phyloP scores from a whole-genome alignment of 345 rosid genomes.

The Pelargonium nanum region DNA sequence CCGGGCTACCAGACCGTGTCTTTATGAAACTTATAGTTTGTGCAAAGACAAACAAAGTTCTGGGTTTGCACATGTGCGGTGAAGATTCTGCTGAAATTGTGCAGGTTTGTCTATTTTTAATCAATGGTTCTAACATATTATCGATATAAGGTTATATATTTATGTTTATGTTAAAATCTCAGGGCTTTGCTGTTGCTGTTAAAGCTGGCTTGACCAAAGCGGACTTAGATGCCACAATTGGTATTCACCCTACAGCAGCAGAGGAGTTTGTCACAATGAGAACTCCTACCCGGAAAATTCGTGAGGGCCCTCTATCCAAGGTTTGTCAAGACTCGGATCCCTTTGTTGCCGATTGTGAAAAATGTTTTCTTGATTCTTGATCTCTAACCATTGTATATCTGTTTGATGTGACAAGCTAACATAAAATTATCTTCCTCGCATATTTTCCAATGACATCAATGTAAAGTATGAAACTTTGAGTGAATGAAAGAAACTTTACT shows the following conservation, averaged over 20 bases:
- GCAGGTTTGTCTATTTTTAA: constrained; percentile 34
- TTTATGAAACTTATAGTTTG: constrained; percentile 86
- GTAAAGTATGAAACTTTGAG: neutral
- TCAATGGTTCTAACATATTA: constrained; percentile 2
- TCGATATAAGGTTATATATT: neutral
- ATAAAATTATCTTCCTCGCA: neutral
- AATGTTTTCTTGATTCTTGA: neutral
- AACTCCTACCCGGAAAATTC: constrained; percentile 63
- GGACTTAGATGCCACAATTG: constrained; percentile 80
- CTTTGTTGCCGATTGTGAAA: neutral
- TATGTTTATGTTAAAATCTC: constrained; percentile 9
- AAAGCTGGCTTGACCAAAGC: constrained; percentile 89
- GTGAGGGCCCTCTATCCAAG: constrained; percentile 48
- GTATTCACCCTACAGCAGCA: constrained; percentile 86
- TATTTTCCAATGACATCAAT: neutral
- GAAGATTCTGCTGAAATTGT: constrained; percentile 83
- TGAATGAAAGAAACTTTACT: neutral
- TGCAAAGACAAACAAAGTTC: constrained; percentile 60
- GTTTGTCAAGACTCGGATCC: constrained; percentile 31
- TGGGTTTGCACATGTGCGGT: constrained; percentile 89
- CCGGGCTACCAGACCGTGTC: constrained; percentile 85
- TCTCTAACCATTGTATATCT: neutral
- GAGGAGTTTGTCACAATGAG: constrained; percentile 94
- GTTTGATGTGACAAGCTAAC: neutral
- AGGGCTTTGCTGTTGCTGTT: constrained; percentile 92